These are phyloP conservation scores for Kwoniella pini DNA, from an alignment of 768 basidiomycete species.

Conservation along the genomic window DNA sequence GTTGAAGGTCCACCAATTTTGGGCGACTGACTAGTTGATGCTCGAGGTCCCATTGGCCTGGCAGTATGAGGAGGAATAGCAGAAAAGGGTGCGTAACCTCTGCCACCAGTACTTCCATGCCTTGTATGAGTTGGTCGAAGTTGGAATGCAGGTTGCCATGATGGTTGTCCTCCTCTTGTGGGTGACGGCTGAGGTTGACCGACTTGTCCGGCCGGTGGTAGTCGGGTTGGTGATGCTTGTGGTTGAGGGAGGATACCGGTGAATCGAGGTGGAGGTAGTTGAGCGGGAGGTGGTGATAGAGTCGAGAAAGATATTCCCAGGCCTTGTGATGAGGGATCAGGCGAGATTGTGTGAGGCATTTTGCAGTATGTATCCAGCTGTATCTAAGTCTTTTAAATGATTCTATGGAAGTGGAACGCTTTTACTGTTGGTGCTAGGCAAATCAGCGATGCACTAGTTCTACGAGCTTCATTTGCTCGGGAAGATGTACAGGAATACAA, in stretches of 20 bases:
- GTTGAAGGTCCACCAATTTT: constrained; percentile 5
- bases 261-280: constrained; percentile 9
- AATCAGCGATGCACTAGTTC: too few species aligned
- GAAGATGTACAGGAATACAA: too few species aligned
- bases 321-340: constrained; percentile 31
- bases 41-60: constrained; percentile 24
- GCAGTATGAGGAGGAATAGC: constrained; percentile 26
- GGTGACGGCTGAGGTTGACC: constrained; percentile 11
- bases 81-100: constrained; percentile 34
- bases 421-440: too few species aligned
- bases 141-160: constrained; percentile 34
- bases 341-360: constrained; percentile 39
- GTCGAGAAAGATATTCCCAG: constrained; percentile 43
- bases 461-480: too few species aligned
- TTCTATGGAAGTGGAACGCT: too few species aligned
- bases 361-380: neutral
- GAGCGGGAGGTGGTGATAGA: constrained; percentile 31
- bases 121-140: constrained; percentile 41
- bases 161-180: constrained; percentile 9
- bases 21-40: constrained; percentile 1
- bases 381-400: too few species aligned
- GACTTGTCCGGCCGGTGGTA: neutral
- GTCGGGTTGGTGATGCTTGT: constrained; percentile 7
- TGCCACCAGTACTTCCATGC: neutral
- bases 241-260: constrained; percentile 12